These are phyloP conservation scores for Chiua sp. DNA, from an alignment of 1,284 basidiomycete genomes.

Conservation along the genomic window DNA sequence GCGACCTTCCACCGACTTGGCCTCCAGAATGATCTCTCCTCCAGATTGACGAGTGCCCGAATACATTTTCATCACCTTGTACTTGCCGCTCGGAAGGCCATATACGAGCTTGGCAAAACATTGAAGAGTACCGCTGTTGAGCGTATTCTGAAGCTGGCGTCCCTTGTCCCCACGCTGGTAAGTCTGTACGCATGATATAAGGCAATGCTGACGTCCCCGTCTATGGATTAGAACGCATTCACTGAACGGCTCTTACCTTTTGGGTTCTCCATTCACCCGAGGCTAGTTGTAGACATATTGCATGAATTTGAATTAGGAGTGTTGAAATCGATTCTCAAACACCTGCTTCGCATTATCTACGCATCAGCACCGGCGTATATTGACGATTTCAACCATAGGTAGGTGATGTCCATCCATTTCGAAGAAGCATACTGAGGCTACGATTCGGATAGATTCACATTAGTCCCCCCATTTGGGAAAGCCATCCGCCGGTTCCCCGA, in stretches of 20 bases:
- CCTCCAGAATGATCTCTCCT: too few relatives aligned
- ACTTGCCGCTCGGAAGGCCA: too few relatives aligned
- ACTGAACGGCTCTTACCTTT: not conserved
- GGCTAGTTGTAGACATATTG: not conserved
- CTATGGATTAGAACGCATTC: not conserved
- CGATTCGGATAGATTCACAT: too few relatives aligned
- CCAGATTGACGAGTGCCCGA: too few relatives aligned
- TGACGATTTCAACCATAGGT: not conserved
- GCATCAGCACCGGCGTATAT: not conserved
- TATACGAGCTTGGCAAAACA: not conserved
- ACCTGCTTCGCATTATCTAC: not conserved
- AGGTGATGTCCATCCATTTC: not conserved
- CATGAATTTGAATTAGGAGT: not conserved
- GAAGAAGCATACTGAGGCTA: not conserved
- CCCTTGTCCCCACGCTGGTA: too few relatives aligned
- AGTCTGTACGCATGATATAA: too few relatives aligned
- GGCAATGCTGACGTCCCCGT: too few relatives aligned
- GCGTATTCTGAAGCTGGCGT: not conserved
- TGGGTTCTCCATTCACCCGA: not conserved
- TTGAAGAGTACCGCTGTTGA: not conserved
- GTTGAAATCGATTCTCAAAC: not conserved
- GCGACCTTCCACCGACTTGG: too few relatives aligned
- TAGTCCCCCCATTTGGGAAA: not conserved
- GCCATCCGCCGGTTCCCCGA: not conserved
- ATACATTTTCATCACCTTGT: too few relatives aligned